Conservation (phyloP, 768 basidiomycete species). For the Agrocybe chaxingu region DNA sequence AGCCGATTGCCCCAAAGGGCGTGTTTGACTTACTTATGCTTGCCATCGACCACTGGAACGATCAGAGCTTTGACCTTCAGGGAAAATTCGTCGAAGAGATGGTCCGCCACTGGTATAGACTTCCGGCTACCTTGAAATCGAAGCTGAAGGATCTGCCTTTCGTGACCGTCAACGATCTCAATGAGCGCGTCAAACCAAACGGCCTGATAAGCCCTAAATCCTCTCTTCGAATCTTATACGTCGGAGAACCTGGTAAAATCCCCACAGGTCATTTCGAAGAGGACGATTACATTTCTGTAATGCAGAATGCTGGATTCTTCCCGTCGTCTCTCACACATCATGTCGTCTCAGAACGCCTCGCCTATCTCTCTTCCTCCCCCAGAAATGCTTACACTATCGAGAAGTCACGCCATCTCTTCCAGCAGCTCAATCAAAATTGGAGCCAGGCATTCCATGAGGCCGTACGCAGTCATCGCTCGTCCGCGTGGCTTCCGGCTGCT, state of each 20-base stretch:
- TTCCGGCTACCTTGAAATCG: not conserved
- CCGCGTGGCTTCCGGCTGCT: conserved; percentile 34
- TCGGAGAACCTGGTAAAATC: conserved; percentile 12
- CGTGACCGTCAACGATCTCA: conserved; percentile 18
- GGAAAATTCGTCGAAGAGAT: conserved; percentile 24
- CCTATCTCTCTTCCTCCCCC: conserved; percentile 20
- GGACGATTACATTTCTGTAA: conserved; percentile 6
- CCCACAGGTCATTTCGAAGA: conserved; percentile 10
- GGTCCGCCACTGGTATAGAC: conserved; percentile 17
- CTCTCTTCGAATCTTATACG: conserved; percentile 21
- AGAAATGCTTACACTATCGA: no score
- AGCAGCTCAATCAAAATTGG: conserved; percentile 9
- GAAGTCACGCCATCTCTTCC: conserved; percentile 1
- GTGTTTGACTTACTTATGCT: conserved; percentile 20
- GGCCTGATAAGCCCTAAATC: conserved; percentile 29
- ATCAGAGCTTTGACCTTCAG: conserved; percentile 20
- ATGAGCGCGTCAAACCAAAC: conserved; percentile 14
- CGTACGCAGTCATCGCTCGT: no score
- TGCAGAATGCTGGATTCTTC: conserved; percentile 21
- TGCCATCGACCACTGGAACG: conserved; percentile 23
- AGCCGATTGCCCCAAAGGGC: not conserved
- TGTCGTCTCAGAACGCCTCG: conserved; percentile 32
- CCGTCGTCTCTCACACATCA: conserved; percentile 21
- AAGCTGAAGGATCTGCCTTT: conserved; percentile 23
- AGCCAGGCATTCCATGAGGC: not conserved